A percentile compares a stretch with the other conserved stretches of the same genome.
Evolutionary conservation across 352 stramenopile species (phyloP).

Genomic region (Discostella stelligera): DNA sequence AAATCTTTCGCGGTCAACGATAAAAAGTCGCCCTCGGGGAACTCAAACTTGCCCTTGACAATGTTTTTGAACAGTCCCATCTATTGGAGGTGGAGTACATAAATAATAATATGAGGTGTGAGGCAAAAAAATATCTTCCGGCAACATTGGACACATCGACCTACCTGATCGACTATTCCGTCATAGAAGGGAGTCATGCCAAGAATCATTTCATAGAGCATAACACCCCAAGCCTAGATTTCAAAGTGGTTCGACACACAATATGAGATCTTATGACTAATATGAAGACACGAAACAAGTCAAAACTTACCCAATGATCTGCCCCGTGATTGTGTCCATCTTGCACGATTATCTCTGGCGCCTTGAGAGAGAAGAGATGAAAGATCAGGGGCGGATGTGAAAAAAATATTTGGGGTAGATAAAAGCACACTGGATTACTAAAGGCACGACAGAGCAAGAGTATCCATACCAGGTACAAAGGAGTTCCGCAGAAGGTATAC

Average conservation of each 20-base stretch:
- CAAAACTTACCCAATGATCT: conserved; percentile 80
- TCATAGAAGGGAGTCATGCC: conserved; percentile 87
- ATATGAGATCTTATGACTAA: conserved; percentile 8
- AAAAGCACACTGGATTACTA: too few relatives aligned
- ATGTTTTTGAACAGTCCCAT: conserved; percentile 93
- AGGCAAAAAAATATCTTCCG: not conserved
- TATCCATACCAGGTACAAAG: conserved; percentile 88
- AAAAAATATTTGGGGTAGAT: too few relatives aligned
- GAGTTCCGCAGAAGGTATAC: conserved; percentile 89
- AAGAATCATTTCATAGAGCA: conserved; percentile 83
- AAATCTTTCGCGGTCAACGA: conserved; percentile 68
- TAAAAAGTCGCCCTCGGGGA: conserved; percentile 61
- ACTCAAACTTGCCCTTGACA: conserved; percentile 85
- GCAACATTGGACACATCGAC: not conserved
- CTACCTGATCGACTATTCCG: conserved; percentile 86
- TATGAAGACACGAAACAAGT: conserved; percentile 26
- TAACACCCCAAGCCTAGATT: conserved; percentile 83
- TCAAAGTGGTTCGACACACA: not conserved
- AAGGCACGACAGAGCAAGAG: too few relatives aligned
- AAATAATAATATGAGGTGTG: not conserved
- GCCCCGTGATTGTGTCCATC: conserved; percentile 90
- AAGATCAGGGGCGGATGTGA: too few relatives aligned
- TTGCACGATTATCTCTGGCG: conserved; percentile 89
- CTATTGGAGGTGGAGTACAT: conserved; percentile 1
- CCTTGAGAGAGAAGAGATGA: conserved; percentile 23